Evolutionary conservation across 2,329 filamentous ascomycete species (phyloP).

Genomic region (Trichoderma afroharzianum): DNA sequence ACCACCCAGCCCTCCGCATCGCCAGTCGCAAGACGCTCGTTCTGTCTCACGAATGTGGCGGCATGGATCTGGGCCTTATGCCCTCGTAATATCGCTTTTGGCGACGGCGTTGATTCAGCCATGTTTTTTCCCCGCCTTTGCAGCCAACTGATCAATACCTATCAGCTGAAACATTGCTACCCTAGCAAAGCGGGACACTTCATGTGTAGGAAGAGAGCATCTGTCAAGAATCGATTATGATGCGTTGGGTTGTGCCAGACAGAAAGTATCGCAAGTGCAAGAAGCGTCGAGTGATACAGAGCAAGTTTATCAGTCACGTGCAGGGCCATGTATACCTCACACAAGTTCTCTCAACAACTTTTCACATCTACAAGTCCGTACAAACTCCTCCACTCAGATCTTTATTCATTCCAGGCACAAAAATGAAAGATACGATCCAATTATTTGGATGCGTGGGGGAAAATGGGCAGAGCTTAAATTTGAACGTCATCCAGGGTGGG

Average conservation of each 20-base stretch:
- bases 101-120: conserved; percentile 33
- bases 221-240: not conserved
- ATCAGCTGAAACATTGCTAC: conserved; percentile 1
- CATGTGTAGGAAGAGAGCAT: not conserved
- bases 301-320: conserved; percentile 1
- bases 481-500: not conserved
- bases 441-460: not conserved
- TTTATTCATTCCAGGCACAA: too few species aligned
- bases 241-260: not conserved
- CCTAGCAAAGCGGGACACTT: not conserved
- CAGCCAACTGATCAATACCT: not conserved
- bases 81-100: conserved; percentile 71
- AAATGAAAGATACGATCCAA: too few species aligned
- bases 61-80: conserved; percentile 78
- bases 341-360: not conserved
- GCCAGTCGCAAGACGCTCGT: conserved; percentile 75
- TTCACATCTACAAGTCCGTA: not conserved
- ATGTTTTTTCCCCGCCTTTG: conserved; percentile 22
- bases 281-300: not conserved
- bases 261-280: not conserved
- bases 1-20: conserved; percentile 89
- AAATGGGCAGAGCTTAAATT: not conserved
- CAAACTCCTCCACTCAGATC: not conserved
- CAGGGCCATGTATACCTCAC: not conserved
- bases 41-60: conserved; percentile 66